These are phyloP conservation scores for Talaromyces sp. DNA, from an alignment of 2,329 filamentous ascomycete species.

Conservation along the genomic window DNA sequence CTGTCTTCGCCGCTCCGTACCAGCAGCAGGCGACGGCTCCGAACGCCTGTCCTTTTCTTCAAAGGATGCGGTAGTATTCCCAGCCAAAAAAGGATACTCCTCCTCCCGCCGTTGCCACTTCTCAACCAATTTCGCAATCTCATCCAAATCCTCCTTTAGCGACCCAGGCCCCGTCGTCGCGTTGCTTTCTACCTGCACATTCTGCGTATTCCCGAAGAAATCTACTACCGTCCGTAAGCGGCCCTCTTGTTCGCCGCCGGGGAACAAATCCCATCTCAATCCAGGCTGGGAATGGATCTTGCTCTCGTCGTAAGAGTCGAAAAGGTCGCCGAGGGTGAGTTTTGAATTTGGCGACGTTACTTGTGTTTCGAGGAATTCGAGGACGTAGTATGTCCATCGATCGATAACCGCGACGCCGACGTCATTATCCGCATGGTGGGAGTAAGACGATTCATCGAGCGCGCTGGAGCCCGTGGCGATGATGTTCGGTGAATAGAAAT, in stretches of 20 bases:
- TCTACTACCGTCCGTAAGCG: conserved; percentile 83
- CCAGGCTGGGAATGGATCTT: conserved; percentile 95
- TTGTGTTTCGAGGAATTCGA: conserved; percentile 91
- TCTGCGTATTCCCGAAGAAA: conserved; percentile 98
- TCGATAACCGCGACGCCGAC: conserved; percentile 98
- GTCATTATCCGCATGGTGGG: conserved; percentile 96
- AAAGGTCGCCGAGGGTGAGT: conserved; percentile 87
- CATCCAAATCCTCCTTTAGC: conserved; percentile 68
- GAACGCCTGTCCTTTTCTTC: background rate
- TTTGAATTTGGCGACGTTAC: conserved; percentile 83
- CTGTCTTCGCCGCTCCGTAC: conserved; percentile 29
- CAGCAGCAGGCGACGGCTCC: conserved; percentile 25
- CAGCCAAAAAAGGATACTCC: conserved; percentile 30
- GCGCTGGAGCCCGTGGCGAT: conserved; percentile 96
- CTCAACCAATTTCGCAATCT: conserved; percentile 64
- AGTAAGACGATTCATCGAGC: conserved; percentile 94
- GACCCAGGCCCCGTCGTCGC: conserved; percentile 53
- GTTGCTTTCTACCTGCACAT: conserved; percentile 78
- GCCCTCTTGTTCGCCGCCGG: conserved; percentile 73
- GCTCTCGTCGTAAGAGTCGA: conserved; percentile 90
- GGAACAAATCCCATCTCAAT: conserved; percentile 92
- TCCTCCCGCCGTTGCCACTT: conserved; percentile 45
- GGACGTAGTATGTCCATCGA: conserved; percentile 96
- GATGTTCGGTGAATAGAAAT: conserved; percentile 97
- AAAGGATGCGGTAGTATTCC: conserved; percentile 20